A percentile compares a stretch with the other conserved stretches of the same genome.
Conservation (phyloP, 2,329 filamentous ascomycete species). For the Lasiodiplodia sp. region DNA sequence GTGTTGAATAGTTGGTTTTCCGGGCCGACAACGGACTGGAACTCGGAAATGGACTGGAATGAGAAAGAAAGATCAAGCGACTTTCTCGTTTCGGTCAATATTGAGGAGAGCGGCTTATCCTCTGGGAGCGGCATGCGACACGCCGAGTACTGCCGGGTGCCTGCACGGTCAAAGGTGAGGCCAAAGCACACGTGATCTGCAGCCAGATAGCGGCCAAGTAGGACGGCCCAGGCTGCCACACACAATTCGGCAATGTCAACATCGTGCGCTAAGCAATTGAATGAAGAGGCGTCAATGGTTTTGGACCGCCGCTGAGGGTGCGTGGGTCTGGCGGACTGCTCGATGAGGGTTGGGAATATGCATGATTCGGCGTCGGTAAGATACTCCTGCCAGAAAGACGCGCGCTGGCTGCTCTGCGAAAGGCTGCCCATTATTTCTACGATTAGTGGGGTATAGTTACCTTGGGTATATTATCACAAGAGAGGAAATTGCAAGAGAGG, state of each 20-base stretch:
- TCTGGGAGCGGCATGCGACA: conserved; percentile 6
- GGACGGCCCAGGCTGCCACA: conserved; percentile 12
- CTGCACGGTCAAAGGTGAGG: conserved; percentile 3
- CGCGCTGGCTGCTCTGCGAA: conserved; percentile 19
- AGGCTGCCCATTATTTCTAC: conserved; percentile 20
- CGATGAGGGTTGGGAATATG: conserved; percentile 17
- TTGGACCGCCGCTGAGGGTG: background rate
- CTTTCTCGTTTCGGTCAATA: conserved; percentile 2
- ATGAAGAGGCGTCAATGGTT: background rate
- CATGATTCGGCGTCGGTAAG: conserved; percentile 13
- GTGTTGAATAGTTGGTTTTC: conserved; percentile 18
- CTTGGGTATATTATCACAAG: background rate
- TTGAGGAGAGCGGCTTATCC: background rate
- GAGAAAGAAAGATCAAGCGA: conserved; percentile 5
- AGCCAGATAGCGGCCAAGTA: conserved; percentile 16
- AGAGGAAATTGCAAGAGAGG: background rate
- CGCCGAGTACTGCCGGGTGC: background rate
- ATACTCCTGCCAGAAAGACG: conserved; percentile 8
- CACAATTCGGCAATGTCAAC: background rate
- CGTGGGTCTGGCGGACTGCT: conserved; percentile 5
- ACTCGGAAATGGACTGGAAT: conserved; percentile 3
- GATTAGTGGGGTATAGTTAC: conserved; percentile 20
- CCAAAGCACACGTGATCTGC: conserved; percentile 13
- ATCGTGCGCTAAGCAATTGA: background rate
- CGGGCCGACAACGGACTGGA: conserved; percentile 2